Evolutionary conservation across 129 eudicot genomes (phyloP), one percentile per base, ranked within the genome.

Genomic region (Lonicera japonica): DNA sequence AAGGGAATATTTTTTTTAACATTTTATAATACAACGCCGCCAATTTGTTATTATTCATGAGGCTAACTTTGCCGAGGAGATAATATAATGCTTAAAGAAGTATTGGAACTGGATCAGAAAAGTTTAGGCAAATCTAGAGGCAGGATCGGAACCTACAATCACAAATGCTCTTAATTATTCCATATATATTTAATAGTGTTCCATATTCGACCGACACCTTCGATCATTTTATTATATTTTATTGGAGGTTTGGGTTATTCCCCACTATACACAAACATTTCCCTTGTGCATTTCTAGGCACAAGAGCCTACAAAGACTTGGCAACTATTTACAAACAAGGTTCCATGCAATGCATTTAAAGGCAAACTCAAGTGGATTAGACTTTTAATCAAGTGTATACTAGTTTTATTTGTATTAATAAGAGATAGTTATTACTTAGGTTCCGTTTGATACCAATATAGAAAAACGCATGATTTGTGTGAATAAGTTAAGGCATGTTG

Each of bases 51-150:
- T n/a, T 43, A 11, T 43, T 14, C 16, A 8, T 10, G 14, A 10
- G 50, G 16, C 50, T 43, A 43, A 43, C 53, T 41, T 22, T 61
- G 9, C 16, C 8, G 50, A 43, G 16, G 50, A 43, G 13, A 10
- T 43, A 43, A 43, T 8, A 43, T 4, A 38, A n/a, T n/a, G n/a
- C 3, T 43, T 61, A 8, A 45, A 43, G 13, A 61, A 11, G 40
- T 14, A 13, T 13, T 62, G 20, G 17, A 62, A 63, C 13, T 62
- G 38, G 39, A 62, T 62, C 65, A 22, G 0, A 45, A 46, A 62
- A 62, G 56, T 23, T 8, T 14, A 22, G 67, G 40, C 40, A 62
- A 41, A 62, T 62, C 56, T 29, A 24, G 18, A 56, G 61, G 61
- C 18, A 56, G 56, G 54, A 21, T 41, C 53, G 56, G 54, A 21